These are phyloP conservation scores for Colletotrichum sp. DNA, from an alignment of 2,329 filamentous ascomycete genomes.

Conservation along the genomic window DNA sequence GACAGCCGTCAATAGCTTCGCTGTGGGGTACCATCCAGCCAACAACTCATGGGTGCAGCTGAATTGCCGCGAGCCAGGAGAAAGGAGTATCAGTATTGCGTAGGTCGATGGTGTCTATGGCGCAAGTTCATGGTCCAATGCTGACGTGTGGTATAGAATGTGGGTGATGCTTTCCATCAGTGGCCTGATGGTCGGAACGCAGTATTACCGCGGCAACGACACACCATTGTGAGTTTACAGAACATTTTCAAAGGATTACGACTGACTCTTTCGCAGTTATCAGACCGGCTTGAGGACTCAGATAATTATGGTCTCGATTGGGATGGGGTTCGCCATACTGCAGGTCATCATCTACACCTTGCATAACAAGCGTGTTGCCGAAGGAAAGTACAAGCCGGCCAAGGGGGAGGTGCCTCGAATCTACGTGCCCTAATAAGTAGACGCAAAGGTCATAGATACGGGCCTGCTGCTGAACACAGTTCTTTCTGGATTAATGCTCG, in stretches of 20 bases:
- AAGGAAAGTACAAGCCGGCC: conserved; percentile 22
- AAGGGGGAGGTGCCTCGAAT: conserved; percentile 17
- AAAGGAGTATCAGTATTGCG: conserved; percentile 55
- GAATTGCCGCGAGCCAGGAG: conserved; percentile 50
- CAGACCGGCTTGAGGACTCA: conserved; percentile 46
- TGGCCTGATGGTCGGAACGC: conserved; percentile 55
- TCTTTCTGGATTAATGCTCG: neutral
- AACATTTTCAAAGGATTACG: neutral
- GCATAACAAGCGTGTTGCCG: conserved; percentile 37
- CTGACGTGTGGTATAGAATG: conserved; percentile 29
- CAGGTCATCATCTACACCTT: conserved; percentile 42
- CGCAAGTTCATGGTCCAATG: neutral
- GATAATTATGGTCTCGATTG: conserved; percentile 48
- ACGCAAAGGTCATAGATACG: rapidly evolving
- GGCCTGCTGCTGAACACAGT: neutral
- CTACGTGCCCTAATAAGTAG: conserved; percentile 13
- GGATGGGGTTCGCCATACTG: conserved; percentile 42
- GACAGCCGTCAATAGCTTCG: conserved; percentile 55
- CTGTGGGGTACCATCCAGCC: conserved; percentile 58
- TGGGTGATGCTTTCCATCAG: conserved; percentile 55
- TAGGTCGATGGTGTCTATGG: conserved; percentile 26
- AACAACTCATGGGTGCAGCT: conserved; percentile 59
- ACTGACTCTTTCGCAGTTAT: conserved; percentile 32
- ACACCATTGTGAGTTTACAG: conserved; percentile 39
- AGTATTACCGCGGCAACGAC: conserved; percentile 50